These are phyloP conservation scores for Vitis hybrid DNA, from an alignment of 177 flowering plant genomes.

Conservation along the genomic window DNA sequence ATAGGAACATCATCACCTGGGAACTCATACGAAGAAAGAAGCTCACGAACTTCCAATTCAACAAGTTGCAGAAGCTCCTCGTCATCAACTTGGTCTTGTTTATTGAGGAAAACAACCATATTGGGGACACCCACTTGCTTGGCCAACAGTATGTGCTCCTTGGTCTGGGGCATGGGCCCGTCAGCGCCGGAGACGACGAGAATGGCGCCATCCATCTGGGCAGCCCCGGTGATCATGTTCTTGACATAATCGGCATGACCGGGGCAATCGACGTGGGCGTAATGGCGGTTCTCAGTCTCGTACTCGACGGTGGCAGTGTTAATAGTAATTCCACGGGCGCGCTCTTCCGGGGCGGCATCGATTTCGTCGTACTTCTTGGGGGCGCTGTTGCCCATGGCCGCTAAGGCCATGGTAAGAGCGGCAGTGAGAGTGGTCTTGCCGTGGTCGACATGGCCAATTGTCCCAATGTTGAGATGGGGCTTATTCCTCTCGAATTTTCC, in stretches of 20 bases:
- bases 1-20: conserved; percentile 92
- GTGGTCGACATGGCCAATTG: conserved; percentile 95
- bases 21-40: conserved; percentile 72
- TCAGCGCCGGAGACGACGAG: conserved; percentile 92
- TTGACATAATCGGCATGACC: conserved; percentile 91
- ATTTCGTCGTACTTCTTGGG: conserved; percentile 94
- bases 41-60: conserved; percentile 88
- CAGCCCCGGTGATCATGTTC: conserved; percentile 85
- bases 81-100: conserved; percentile 90
- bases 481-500: conserved; percentile 90
- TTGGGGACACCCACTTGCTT: conserved; percentile 96
- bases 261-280: conserved; percentile 92
- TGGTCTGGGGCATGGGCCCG: conserved; percentile 97
- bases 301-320: conserved; percentile 93
- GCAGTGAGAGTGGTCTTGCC: conserved; percentile 92
- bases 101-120: conserved; percentile 90
- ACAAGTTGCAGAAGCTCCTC: conserved; percentile 83
- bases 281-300: conserved; percentile 87
- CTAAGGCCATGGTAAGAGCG: conserved; percentile 90
- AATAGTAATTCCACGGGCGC: conserved; percentile 85
- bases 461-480: conserved; percentile 93
- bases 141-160: conserved; percentile 85
- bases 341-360: conserved; percentile 91
- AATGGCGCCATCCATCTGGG: conserved; percentile 66
- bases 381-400: conserved; percentile 66